Evolutionary conservation across 306 rosid genomes (phyloP).

Genomic region (Mimosa bimucronata): DNA sequence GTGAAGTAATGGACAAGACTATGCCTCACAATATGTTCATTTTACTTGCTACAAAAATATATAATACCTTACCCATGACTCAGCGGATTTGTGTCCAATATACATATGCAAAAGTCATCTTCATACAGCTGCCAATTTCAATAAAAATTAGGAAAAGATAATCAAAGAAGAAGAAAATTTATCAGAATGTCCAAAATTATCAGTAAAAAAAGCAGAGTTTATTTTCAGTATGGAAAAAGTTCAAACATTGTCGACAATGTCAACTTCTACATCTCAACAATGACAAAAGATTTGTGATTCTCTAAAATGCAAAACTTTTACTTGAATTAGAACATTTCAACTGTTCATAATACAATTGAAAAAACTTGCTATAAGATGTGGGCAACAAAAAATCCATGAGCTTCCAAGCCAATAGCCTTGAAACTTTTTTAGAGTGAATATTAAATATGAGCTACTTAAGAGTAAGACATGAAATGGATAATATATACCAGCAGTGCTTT

Average conservation of each 20-base stretch:
- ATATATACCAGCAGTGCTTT: neutral
- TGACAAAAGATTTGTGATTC: conserved; percentile 3
- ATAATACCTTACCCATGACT: conserved; percentile 97
- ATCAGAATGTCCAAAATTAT: neutral
- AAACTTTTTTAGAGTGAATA: neutral
- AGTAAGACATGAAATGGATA: neutral
- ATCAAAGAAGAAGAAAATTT: conserved; percentile 27
- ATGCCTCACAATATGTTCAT: conserved; percentile 19
- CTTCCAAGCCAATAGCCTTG: conserved; percentile 16
- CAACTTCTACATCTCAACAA: conserved; percentile 18
- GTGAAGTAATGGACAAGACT: neutral
- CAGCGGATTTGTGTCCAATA: conserved; percentile 85
- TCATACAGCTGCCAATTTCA: conserved; percentile 76
- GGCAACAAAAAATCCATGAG: neutral
- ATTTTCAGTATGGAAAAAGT: conserved; percentile 12
- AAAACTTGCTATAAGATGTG: conserved; percentile 3
- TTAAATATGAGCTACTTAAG: neutral
- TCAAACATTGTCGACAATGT: conserved; percentile 27
- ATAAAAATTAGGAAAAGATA: conserved; percentile 28
- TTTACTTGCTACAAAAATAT: conserved; percentile 42
- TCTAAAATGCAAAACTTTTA: neutral
- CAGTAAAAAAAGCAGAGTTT: conserved; percentile 5
- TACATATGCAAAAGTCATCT: conserved; percentile 84
- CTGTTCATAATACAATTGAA: conserved; percentile 4
- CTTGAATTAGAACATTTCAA: conserved; percentile 6